Percentiles rank a stretch among this genome's conserved stretches.
Evolutionary conservation across 495 filamentous ascomycete genomes (phyloP).

Genomic region (Haplographium delicatum): DNA sequence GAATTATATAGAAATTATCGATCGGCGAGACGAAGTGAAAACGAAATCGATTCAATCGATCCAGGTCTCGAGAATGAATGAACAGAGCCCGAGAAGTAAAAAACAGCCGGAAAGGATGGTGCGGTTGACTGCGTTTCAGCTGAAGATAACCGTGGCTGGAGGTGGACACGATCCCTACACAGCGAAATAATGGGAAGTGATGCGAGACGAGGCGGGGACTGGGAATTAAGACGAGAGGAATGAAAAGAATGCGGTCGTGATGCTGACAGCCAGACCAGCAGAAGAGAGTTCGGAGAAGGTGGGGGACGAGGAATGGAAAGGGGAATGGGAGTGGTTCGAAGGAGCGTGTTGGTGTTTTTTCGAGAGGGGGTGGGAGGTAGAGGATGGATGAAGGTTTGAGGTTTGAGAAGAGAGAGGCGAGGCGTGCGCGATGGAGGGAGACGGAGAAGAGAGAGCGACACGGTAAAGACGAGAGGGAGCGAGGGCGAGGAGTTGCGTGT

Average conservation of each 20-base stretch:
- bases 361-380: conserved; percentile 11
- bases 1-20: conserved; percentile 17
- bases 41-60: conserved; percentile 26
- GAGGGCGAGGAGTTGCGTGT: neutral
- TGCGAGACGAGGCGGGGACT: conserved; percentile 7
- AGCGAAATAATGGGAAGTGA: conserved; percentile 8
- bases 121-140: conserved; percentile 19
- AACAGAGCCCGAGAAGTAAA: conserved; percentile 16
- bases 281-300: conserved; percentile 9
- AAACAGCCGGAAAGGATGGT: conserved; percentile 13
- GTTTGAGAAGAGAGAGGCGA: too few species aligned
- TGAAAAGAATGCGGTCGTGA: neutral
- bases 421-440: too few species aligned
- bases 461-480: too few species aligned
- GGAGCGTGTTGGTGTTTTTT: neutral
- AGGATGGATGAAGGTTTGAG: neutral
- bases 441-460: too few species aligned
- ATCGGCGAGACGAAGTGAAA: conserved; percentile 6
- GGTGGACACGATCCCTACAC: conserved; percentile 10
- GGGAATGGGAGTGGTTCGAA: neutral
- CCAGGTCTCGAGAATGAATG: conserved; percentile 20
- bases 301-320: neutral
- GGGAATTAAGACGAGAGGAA: conserved; percentile 3
- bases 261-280: conserved; percentile 6
- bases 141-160: conserved; percentile 13